Base-by-base conservation (phyloP, 306 rosid species). In the Ormosia semicastrata region DNA sequence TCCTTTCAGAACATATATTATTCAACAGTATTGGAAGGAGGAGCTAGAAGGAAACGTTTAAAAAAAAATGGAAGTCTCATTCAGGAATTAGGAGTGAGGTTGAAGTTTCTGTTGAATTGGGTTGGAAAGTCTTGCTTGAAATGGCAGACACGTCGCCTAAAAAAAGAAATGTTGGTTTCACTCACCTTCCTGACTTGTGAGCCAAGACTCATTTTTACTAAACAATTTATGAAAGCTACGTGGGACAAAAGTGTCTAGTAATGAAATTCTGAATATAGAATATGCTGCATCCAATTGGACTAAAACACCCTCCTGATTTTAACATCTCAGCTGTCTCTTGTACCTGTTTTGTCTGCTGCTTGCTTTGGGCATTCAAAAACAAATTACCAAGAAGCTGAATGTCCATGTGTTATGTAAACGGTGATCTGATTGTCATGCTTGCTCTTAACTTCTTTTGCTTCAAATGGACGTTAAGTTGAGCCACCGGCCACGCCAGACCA, bases 101-200 rank as follows among this genome's bases (percentile, higher is more conserved):
- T 80, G 71, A 92, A 92, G 94, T 66, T 37, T 82, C 59, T 74
- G 76, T 32, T 34, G 69, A 83, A 82, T 83, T 64, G 83, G 86
- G 82, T 82, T 90, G 87, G 87, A 85, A 88, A 50, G 62, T 43
- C 59, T 90, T 90, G 93, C 94, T 90, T 94, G 90, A 81, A 84
- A 62, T 87, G 72, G 81, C 85, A 92, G 92, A 84, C 15, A 75
- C 12, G 72, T 87, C 34, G 11, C 58, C 66, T 85, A 79, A 10
- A 73, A 75, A 76, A 39, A 56, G 54, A 83, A 84, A 81, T 75
- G 85, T 78, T 82, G 80, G 73, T 49, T 86, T 86, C 78, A 34
- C 62, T 47, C 67, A 87, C 94, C 84, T 73, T 87, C 85, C 91
- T 53, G 46, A 18, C 96, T 93, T 91, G 70, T 68, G 63, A 67